Percentiles rank a stretch among this genome's conserved stretches.
Evolutionary conservation across 352 stramenopile species (phyloP).

Genomic region (Globisporangium alternatum): DNA sequence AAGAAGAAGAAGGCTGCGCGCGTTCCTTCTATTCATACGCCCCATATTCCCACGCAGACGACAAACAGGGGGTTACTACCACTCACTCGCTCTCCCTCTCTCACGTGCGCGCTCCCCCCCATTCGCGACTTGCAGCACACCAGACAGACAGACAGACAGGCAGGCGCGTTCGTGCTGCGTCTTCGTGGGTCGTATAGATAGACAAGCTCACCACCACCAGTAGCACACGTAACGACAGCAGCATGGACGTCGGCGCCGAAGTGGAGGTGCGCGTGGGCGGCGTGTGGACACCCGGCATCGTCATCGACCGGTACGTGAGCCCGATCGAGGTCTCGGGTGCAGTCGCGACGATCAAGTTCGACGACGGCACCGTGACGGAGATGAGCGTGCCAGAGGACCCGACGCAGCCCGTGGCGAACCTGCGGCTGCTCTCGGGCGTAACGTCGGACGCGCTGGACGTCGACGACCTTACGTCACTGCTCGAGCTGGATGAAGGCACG

Average conservation of each 20-base stretch:
- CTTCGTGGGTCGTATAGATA: neutral
- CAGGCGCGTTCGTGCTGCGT: neutral
- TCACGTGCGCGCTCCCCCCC: neutral
- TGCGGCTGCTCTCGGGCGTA: conserved; percentile 24
- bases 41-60: neutral
- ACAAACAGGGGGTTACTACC: neutral
- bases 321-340: conserved; percentile 47
- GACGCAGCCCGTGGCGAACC: conserved; percentile 19
- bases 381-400: conserved; percentile 41
- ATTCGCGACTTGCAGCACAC: neutral
- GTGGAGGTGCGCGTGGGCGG: conserved; percentile 52
- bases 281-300: conserved; percentile 46
- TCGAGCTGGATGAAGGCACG: conserved; percentile 67
- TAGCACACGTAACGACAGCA: neutral
- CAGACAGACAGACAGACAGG: neutral
- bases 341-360: conserved; percentile 62
- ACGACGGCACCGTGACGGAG: conserved; percentile 52
- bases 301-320: conserved; percentile 66
- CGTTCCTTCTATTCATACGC: conserved; percentile 13
- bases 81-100: neutral
- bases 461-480: conserved; percentile 80
- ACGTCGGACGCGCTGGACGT: conserved; percentile 37
- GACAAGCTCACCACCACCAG: neutral
- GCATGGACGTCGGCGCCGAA: conserved; percentile 64
- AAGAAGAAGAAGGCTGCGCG: neutral